phyloP scores from a whole-genome alignment of 768 basidiomycete genomes.

The Rhodotorula kratochvilovae region DNA sequence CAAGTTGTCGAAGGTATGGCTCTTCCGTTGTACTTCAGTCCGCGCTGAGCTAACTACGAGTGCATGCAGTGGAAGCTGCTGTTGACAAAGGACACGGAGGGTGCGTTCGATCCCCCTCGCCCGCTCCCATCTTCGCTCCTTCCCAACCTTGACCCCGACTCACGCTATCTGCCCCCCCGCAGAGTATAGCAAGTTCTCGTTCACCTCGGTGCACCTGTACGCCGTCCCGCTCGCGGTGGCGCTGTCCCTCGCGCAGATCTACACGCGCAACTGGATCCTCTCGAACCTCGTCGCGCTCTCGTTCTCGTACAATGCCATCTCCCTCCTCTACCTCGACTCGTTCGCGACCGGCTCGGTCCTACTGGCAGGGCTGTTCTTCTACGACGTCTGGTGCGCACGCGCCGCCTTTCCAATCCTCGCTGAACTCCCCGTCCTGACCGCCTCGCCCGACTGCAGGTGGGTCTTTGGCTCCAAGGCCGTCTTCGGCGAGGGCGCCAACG shows the following conservation, averaged over 20 bases:
- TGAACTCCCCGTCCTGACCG: neutral
- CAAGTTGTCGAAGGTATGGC: constrained; percentile 5
- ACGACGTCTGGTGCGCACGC: constrained; percentile 78
- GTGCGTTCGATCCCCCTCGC: neutral
- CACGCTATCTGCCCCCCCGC: neutral
- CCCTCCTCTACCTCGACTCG: constrained; percentile 76
- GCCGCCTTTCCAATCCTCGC: neutral
- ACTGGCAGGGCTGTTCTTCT: constrained; percentile 77
- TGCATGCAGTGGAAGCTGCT: constrained; percentile 18
- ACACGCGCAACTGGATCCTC: constrained; percentile 64
- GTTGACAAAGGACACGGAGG: constrained; percentile 30
- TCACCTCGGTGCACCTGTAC: constrained; percentile 52
- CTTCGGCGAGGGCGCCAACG: constrained; percentile 22
- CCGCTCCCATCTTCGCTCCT: neutral
- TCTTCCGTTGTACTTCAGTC: too few species aligned
- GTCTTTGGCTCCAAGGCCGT: constrained; percentile 69
- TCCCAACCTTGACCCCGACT: neutral
- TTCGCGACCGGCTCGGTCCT: constrained; percentile 81
- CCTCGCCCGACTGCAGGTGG: constrained; percentile 13
- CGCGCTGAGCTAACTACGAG: too few species aligned
- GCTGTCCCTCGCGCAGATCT: constrained; percentile 64
- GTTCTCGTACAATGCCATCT: constrained; percentile 73
- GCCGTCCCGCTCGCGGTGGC: constrained; percentile 54
- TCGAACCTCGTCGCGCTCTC: constrained; percentile 71
- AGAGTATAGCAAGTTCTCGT: constrained; percentile 46